Conservation (phyloP, 2,329 filamentous ascomycete genomes). For the Fusarium piperis region DNA sequence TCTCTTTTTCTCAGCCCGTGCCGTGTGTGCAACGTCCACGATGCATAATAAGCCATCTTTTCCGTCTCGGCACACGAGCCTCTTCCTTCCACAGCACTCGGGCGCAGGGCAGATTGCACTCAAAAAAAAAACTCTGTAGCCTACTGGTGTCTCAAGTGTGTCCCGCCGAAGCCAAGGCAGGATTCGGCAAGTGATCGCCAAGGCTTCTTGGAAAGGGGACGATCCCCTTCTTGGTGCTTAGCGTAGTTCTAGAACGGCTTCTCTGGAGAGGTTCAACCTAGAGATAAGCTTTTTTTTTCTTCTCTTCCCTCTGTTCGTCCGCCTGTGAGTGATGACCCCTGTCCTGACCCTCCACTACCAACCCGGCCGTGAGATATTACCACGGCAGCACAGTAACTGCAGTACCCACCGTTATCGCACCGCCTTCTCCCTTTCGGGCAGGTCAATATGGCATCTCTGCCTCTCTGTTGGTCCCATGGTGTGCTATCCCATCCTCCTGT, state of each 20-base stretch:
- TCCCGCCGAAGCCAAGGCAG: not conserved
- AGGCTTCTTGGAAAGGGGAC: not conserved
- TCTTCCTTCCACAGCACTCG: not conserved
- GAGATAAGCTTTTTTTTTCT: conserved; percentile 2
- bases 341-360: not conserved
- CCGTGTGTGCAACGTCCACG: not conserved
- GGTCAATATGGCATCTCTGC: conserved; percentile 8
- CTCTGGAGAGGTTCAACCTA: not conserved
- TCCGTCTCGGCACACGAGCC: not conserved
- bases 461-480: not conserved
- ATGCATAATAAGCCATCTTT: not conserved
- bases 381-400: not conserved
- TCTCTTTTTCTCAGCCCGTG: not conserved
- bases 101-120: conserved; percentile 9
- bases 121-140: not conserved
- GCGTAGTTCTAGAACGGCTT: not conserved
- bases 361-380: not conserved
- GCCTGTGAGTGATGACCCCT: not conserved
- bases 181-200: conserved; percentile 6
- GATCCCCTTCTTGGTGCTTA: not conserved
- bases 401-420: conserved; percentile 29
- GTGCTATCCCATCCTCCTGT: not conserved
- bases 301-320: too few species aligned
- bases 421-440: conserved; percentile 32
- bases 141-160: not conserved